These are phyloP conservation scores for Termitomyces eurrhizus DNA, from an alignment of 768 basidiomycete genomes.

Conservation along the genomic window DNA sequence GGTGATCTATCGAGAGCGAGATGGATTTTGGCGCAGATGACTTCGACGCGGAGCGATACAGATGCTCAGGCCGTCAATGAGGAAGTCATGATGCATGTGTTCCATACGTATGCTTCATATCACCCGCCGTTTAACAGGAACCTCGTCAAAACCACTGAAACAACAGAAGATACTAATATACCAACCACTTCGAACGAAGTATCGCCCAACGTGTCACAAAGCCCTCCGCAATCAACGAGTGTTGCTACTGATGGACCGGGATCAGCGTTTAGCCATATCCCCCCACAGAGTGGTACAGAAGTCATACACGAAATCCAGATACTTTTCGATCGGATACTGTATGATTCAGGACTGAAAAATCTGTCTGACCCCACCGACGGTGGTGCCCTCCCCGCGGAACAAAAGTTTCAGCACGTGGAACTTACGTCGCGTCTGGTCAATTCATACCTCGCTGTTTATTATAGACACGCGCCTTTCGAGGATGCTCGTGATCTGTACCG, in stretches of 20 bases:
- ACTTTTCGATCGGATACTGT: slow-evolving; percentile 61
- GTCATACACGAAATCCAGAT: slow-evolving; percentile 63
- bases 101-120: slow-evolving; percentile 86
- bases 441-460: slow-evolving; percentile 78
- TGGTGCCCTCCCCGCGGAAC: slow-evolving; percentile 14
- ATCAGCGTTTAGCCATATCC: slow-evolving; percentile 45
- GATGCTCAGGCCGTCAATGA: slow-evolving; percentile 45
- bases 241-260: neutral
- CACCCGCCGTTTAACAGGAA: slow-evolving; percentile 61
- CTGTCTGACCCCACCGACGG: slow-evolving; percentile 2
- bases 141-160: slow-evolving; percentile 39
- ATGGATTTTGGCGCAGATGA: slow-evolving; percentile 90
- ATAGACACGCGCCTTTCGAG: slow-evolving; percentile 48
- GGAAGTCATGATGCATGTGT: slow-evolving; percentile 75
- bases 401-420: slow-evolving; percentile 54
- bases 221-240: slow-evolving; percentile 6
- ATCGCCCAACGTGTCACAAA: neutral
- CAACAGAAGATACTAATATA: neutral
- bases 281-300: slow-evolving; percentile 71
- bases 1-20: slow-evolving; percentile 81
- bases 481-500: slow-evolving; percentile 46
- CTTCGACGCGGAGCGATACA: slow-evolving; percentile 31
- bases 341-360: slow-evolving; percentile 29
- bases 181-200: neutral
- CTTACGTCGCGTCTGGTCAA: slow-evolving; percentile 66